These are phyloP conservation scores for Acacia confusa DNA, from an alignment of 306 rosid species.

Conservation along the genomic window DNA sequence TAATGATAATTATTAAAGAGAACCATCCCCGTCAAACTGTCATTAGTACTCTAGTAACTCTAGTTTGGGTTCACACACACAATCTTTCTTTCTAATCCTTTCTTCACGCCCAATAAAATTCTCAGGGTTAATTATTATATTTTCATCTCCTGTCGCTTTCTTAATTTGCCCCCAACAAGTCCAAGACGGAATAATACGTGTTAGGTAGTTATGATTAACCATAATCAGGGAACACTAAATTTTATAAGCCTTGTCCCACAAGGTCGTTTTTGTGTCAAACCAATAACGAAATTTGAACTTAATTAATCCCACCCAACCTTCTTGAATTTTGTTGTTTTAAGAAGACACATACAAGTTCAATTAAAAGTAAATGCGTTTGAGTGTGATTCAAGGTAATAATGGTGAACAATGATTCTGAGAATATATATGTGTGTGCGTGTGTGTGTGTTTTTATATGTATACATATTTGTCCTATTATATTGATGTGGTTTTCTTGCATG, in stretches of 20 bases:
- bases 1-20: not conserved
- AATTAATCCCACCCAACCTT: too few species aligned
- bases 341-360: not conserved
- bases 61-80: not conserved
- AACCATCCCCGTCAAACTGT: not conserved
- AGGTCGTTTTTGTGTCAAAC: not conserved
- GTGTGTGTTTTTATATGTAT: not conserved
- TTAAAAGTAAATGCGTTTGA: not conserved
- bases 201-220: conserved; percentile 8
- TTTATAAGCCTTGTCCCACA: not conserved
- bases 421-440: too few species aligned
- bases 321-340: not conserved
- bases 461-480: not conserved
- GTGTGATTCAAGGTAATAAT: not conserved
- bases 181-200: not conserved
- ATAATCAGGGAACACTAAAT: not conserved
- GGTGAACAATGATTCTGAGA: not conserved
- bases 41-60: not conserved
- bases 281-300: not conserved
- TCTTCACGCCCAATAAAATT: not conserved
- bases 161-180: not conserved
- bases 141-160: not conserved
- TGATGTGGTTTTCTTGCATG: not conserved
- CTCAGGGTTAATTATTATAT: not conserved
- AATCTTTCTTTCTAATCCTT: not conserved